phyloP scores from a whole-genome alignment of 345 rosid species.

The Pseudoturritis turrita region DNA sequence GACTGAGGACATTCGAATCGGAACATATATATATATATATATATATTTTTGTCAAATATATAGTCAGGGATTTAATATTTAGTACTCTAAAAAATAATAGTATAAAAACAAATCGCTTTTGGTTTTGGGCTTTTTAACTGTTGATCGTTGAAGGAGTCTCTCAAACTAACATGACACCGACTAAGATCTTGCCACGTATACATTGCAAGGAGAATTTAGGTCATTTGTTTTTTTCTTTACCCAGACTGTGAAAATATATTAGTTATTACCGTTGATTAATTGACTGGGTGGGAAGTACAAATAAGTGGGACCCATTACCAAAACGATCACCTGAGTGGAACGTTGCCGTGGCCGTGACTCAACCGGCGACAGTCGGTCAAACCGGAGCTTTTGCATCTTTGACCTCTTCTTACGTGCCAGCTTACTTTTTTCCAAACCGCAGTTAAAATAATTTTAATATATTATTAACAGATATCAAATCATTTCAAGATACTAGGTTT shows the following conservation, averaged over 20 bases:
- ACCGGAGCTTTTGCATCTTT: conserved; percentile 47
- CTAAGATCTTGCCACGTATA: not conserved
- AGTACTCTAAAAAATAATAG: no score
- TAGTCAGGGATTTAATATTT: no score
- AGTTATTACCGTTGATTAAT: not conserved
- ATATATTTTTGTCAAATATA: no score
- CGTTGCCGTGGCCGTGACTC: conserved; percentile 47
- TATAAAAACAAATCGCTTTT: no score
- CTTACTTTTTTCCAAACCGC: not conserved
- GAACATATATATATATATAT: not conserved
- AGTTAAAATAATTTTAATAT: not conserved
- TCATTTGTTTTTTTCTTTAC: not conserved
- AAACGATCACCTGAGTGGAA: conserved; percentile 22
- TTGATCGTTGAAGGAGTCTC: not conserved
- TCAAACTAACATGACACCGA: not conserved
- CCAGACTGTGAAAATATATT: not conserved
- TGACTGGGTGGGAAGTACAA: conserved; percentile 3
- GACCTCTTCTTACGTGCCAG: conserved; percentile 36
- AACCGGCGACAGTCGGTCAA: conserved; percentile 53
- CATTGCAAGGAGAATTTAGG: not conserved
- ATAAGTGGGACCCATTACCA: not conserved
- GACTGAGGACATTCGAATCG: not conserved
- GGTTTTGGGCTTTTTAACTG: not conserved
- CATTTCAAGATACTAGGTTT: not conserved
- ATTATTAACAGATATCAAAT: not conserved